Conservation (phyloP, 768 basidiomycete genomes). For the Suillus brevipes region DNA sequence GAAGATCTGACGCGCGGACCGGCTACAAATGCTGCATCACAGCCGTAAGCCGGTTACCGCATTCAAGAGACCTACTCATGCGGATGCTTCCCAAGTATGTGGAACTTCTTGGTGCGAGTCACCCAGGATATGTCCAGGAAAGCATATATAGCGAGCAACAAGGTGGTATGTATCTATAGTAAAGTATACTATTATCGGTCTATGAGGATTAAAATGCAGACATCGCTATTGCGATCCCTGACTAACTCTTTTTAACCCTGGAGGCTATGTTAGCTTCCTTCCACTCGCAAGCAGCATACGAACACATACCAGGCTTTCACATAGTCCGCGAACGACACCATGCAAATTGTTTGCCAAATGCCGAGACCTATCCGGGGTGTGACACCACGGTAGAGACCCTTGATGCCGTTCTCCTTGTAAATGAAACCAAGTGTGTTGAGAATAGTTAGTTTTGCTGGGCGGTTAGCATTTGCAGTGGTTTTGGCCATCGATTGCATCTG, state of each 20-base stretch:
- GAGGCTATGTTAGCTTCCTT: slow-evolving; percentile 1
- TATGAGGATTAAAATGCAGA: slow-evolving; percentile 15
- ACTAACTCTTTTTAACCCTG: slow-evolving; percentile 53
- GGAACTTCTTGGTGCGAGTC: background rate
- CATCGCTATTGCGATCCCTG: slow-evolving; percentile 14
- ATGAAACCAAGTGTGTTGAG: slow-evolving; percentile 90
- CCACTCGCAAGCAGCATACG: too few species aligned
- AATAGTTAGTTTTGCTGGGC: slow-evolving; percentile 91
- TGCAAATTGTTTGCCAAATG: slow-evolving; percentile 97
- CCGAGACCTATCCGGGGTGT: slow-evolving; percentile 95
- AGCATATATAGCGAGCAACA: background rate
- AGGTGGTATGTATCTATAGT: slow-evolving; percentile 18
- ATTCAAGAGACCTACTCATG: too few species aligned
- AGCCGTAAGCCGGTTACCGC: background rate
- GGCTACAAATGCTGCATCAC: background rate
- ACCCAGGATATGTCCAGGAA: background rate
- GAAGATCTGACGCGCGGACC: background rate
- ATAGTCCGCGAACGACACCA: slow-evolving; percentile 98
- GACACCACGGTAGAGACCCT: slow-evolving; percentile 96
- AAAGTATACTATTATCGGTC: slow-evolving; percentile 17
- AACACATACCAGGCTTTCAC: slow-evolving; percentile 76
- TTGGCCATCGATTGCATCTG: slow-evolving; percentile 99
- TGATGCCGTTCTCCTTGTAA: slow-evolving; percentile 94
- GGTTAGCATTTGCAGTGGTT: slow-evolving; percentile 61
- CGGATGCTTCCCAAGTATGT: background rate